Evolutionary conservation across 306 rosid genomes (phyloP), one percentile per base, ranked within the genome.

Genomic region (Acacia confusa): DNA sequence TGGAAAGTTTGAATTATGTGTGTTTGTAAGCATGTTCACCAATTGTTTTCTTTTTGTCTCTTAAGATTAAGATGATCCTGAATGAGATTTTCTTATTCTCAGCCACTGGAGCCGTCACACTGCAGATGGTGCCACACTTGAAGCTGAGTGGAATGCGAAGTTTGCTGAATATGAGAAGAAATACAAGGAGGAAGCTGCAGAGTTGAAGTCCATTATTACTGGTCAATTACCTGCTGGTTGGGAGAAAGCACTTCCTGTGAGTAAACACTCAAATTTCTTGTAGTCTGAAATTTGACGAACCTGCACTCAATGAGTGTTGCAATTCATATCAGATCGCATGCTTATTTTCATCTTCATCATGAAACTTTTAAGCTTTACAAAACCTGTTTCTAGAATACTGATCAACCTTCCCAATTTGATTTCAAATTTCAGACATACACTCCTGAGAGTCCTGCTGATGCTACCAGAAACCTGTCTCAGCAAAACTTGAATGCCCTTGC

Each of bases 211-310:
- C 63, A 90, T 96, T 81, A 67, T 86, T 69, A 84, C 0, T 25
- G 98, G 97, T 28, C 91, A 89, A 81, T 90, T 94, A 9, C 99
- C 98, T 7, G 87, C 97, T 70, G 97, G 93, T 82, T 93, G 99
- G 98, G 98, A 92, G 83, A 92, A 92, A 79, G 98, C 97, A 69
- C 95, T 96, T 58, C 99, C 99, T 53, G 99, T 96, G 82, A 91
- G 97, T 87, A 72, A 78, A 74, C 38, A 60, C 48, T 64, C 78
- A 80, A 66, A 79, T 69, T 71, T 61, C 7, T 74, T 63, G 70
- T 28, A 48, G 74, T 36, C 24, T 41, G 20, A 66, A 85, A 60
- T 80, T 60, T 69, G 47, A 44, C 40, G 32, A 45, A 67, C 30
- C 43, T 24, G 22, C 30, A 52, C 30, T 66, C 70, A 76, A 41